A percentile compares a stretch with the other conserved stretches of the same genome.
phyloP scores from a whole-genome alignment of 2,329 filamentous ascomycete species.

The Corynespora cassiicola region DNA sequence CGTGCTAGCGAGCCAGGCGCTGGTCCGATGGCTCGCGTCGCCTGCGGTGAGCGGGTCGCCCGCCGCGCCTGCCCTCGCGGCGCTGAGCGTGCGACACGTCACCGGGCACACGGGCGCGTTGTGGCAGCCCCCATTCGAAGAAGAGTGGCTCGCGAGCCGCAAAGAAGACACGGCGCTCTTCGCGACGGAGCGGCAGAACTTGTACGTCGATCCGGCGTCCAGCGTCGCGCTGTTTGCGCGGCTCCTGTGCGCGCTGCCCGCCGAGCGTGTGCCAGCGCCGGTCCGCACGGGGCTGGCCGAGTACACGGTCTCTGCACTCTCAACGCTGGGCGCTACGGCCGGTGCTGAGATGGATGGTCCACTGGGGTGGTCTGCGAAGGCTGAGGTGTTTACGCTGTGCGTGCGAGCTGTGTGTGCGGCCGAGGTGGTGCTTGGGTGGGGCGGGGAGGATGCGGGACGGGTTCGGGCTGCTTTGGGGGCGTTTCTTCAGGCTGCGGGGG shows the following conservation, averaged over 20 bases:
- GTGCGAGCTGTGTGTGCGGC: constrained; percentile 51
- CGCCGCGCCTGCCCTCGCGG: no score
- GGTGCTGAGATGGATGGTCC: constrained; percentile 63
- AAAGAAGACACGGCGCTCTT: constrained; percentile 74
- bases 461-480: constrained; percentile 34
- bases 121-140: no score
- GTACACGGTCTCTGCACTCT: constrained; percentile 63
- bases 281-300: constrained; percentile 17
- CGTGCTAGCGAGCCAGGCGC: constrained; percentile 56
- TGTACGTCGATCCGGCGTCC: constrained; percentile 84
- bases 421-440: constrained; percentile 46
- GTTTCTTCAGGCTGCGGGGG: constrained; percentile 26
- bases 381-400: constrained; percentile 70
- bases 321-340: constrained; percentile 46
- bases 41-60: no score
- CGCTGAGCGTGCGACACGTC: no score
- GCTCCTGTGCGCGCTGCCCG: constrained; percentile 50
- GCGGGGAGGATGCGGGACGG: constrained; percentile 18
- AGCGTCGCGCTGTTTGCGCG: constrained; percentile 74
- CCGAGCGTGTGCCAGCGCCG: constrained; percentile 27
- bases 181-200: constrained; percentile 87
- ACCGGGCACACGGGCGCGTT: no score
- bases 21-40: no score
- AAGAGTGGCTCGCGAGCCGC: no score
- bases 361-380: constrained; percentile 75